Evolutionary conservation across 371 early-diverging fungal genomes (phyloP).

Genomic region (Ecytonucleospora hepatopenaei): DNA sequence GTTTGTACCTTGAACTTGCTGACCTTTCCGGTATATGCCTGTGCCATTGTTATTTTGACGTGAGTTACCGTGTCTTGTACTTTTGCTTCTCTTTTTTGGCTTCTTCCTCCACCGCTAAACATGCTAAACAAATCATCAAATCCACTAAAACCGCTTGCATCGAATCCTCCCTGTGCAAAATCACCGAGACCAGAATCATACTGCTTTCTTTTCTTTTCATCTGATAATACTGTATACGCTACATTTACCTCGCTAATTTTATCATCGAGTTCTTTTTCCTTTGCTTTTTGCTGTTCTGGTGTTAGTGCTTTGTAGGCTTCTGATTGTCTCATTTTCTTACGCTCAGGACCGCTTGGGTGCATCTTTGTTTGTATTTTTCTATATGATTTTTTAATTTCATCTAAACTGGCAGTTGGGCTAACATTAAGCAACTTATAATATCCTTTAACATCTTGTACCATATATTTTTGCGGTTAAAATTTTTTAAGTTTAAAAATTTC

Average conservation of each 20-base stretch:
- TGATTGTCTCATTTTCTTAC: slow-evolving; percentile 14
- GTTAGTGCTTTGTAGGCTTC: slow-evolving; percentile 26
- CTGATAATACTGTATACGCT: slow-evolving; percentile 45
- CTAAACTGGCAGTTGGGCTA: slow-evolving; percentile 26
- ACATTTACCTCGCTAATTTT: slow-evolving; percentile 41
- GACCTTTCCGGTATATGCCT: slow-evolving; percentile 40
- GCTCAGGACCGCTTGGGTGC: slow-evolving; percentile 32
- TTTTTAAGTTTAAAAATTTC: no score
- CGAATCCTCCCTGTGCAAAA: slow-evolving; percentile 7
- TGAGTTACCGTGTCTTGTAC: slow-evolving; percentile 36
- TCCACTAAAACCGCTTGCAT: slow-evolving; percentile 24
- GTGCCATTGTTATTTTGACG: slow-evolving; percentile 38
- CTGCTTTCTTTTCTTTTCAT: slow-evolving; percentile 45
- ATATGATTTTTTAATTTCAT: slow-evolving; percentile 46
- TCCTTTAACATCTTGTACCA: slow-evolving; percentile 38
- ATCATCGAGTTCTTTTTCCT: slow-evolving; percentile 39
- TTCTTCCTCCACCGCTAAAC: slow-evolving; percentile 26
- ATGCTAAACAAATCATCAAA: slow-evolving; percentile 50
- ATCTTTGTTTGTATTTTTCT: slow-evolving; percentile 28
- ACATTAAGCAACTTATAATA: slow-evolving; percentile 48
- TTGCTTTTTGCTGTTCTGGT: slow-evolving; percentile 32
- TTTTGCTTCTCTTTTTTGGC: slow-evolving; percentile 24
- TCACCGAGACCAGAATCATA: slow-evolving; percentile 52
- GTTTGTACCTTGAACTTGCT: slow-evolving; percentile 39
- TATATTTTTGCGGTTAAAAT: no score